These are phyloP conservation scores for Moesziomyces sp. DNA, from an alignment of 1,284 basidiomycete genomes.

Conservation along the genomic window DNA sequence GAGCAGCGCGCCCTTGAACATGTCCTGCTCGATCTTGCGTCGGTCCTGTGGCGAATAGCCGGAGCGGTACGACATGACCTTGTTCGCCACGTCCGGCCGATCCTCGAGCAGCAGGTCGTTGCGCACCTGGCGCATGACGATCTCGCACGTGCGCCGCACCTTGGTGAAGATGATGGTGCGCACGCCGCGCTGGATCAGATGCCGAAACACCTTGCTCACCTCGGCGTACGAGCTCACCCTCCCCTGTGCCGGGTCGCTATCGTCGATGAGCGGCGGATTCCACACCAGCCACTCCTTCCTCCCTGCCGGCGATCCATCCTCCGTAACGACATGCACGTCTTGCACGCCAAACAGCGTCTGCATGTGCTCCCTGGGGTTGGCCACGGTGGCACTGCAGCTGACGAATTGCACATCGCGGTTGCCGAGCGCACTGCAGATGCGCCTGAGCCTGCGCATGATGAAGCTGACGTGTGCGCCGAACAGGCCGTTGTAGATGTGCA, in stretches of 20 bases:
- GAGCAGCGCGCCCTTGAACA: constrained; percentile 82
- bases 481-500: constrained; percentile 77
- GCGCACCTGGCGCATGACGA: constrained; percentile 82
- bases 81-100: constrained; percentile 78
- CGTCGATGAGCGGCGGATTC: constrained; percentile 77
- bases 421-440: constrained; percentile 84
- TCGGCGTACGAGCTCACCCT: constrained; percentile 77
- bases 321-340: constrained; percentile 77
- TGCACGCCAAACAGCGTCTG: constrained; percentile 70
- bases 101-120: constrained; percentile 80
- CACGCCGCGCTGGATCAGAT: constrained; percentile 82
- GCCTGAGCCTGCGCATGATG: constrained; percentile 72
- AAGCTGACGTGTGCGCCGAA: constrained; percentile 62
- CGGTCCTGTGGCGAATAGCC: constrained; percentile 79
- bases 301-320: constrained; percentile 86
- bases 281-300: constrained; percentile 72
- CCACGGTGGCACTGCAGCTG: constrained; percentile 89
- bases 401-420: constrained; percentile 80
- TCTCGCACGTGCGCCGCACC: constrained; percentile 83
- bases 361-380: constrained; percentile 73
- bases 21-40: constrained; percentile 83
- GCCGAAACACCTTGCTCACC: constrained; percentile 80
- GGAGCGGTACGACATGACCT: constrained; percentile 85
- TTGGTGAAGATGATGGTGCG: constrained; percentile 89
- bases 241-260: constrained; percentile 73